These are phyloP conservation scores for Candida yuanshanica DNA, from an alignment of 805 yeast species.

Conservation along the genomic window DNA sequence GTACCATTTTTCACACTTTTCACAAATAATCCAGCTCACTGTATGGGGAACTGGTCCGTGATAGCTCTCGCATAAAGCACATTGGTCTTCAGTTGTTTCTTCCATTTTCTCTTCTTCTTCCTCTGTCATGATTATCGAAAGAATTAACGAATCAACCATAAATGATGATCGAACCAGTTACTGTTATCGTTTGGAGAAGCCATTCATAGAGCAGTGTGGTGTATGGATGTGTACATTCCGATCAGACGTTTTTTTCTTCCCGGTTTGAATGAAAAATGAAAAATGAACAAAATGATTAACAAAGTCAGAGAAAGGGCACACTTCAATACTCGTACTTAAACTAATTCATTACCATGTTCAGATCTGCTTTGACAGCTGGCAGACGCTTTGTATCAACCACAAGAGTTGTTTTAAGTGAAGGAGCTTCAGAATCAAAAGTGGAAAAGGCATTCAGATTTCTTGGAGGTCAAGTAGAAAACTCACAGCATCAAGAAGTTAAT, in stretches of 20 bases:
- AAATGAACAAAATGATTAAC: not conserved
- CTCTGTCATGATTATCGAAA: not conserved
- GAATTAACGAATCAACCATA: too few species aligned
- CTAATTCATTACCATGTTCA: not conserved
- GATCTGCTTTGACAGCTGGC: not conserved
- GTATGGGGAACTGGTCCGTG: conserved; percentile 5
- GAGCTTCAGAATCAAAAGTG: not conserved
- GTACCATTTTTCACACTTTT: conserved; percentile 40
- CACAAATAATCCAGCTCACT: conserved; percentile 52
- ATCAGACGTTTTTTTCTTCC: too few species aligned
- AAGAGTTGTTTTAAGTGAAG: not conserved
- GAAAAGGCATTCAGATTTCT: not conserved
- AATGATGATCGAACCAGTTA: too few species aligned
- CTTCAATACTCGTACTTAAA: too few species aligned
- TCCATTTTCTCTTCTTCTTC: not conserved
- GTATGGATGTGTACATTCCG: too few species aligned
- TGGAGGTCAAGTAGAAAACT: not conserved
- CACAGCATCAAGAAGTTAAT: too few species aligned
- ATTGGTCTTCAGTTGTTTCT: too few species aligned
- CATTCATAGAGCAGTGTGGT: too few species aligned
- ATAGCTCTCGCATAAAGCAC: conserved; percentile 11
- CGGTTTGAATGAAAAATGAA: too few species aligned
- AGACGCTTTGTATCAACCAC: conserved; percentile 10
- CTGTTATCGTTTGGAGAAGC: too few species aligned
- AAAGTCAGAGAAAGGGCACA: too few species aligned